Evolutionary conservation across 169 alveolate genomes (phyloP), one percentile per base, ranked within the genome.

Genomic region (Pseudocohnilembus persalinus): DNA sequence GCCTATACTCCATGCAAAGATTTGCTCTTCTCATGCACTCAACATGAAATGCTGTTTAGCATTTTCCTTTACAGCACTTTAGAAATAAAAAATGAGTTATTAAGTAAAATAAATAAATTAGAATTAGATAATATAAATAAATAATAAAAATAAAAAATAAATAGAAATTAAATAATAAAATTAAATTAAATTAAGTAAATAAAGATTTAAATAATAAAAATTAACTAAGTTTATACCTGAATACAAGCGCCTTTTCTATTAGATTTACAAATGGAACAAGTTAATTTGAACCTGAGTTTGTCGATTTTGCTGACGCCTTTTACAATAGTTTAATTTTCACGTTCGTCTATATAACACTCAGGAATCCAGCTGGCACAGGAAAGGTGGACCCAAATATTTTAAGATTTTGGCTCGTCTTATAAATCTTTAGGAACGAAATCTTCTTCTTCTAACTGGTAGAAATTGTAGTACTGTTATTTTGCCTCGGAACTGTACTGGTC

Each of bases 11-110:
- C 35, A 86, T 74, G 63, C 30, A 81, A 24, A 86, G 77, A 31
- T 76, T 72, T 0, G 86, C 78, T 74, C 86, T 79, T 27, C 90
- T 79, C 24, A 87, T 87, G 74, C 90, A 86, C 74, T 86, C 90
- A 1, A 85, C 87, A 74, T 86, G 90, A 74, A 86, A 86, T 32
- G 82, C 32, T 29, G 73, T 34, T 25, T 64, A 33, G 65, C 90
- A 86, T 63, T 85, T 85, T 31, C 75, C 76, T 79, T 81, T 86
- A 6, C 83, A 29, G 64, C 90, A 86, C 64, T n/a, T n/a, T n/a
- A n/a, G n/a, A n/a, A n/a, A n/a, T n/a, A n/a, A n/a, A n/a, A n/a
- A n/a, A n/a, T n/a, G n/a, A n/a, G n/a, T n/a, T n/a, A n/a, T n/a
- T n/a, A n/a, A n/a, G n/a, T n/a, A n/a, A n/a, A n/a, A n/a, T n/a